phyloP scores from a whole-genome alignment of 345 rosid genomes.

The Acer yangbiense region DNA sequence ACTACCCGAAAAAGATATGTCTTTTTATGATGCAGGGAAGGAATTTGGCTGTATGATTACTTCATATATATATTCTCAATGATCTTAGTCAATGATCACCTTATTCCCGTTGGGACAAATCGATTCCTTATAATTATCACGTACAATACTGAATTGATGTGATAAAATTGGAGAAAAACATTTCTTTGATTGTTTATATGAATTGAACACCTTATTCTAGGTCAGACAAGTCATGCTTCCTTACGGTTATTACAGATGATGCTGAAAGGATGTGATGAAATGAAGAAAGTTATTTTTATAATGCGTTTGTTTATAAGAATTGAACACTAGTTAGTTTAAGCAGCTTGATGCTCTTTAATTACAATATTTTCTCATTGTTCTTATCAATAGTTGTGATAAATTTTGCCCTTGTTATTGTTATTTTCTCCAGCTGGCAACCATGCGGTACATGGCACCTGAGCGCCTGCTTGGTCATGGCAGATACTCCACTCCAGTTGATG shows the following conservation, averaged over 20 bases:
- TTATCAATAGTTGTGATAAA: not conserved
- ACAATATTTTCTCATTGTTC: not conserved
- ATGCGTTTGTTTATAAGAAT: not conserved
- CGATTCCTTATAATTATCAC: not conserved
- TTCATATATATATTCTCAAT: no score
- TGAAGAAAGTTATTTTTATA: not conserved
- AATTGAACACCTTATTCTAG: not conserved
- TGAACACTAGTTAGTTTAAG: not conserved
- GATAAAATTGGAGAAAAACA: not conserved
- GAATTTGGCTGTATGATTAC: no score
- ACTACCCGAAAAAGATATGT: no score
- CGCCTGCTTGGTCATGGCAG: conserved; percentile 5
- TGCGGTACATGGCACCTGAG: conserved; percentile 6
- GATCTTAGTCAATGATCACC: not conserved
- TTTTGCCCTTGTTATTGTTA: not conserved
- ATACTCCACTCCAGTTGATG: conserved; percentile 7
- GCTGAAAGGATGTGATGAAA: not conserved
- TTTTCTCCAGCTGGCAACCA: not conserved
- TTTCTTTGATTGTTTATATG: not conserved
- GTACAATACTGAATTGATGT: not conserved
- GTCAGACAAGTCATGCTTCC: not conserved
- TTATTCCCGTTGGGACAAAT: not conserved
- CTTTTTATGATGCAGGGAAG: not conserved
- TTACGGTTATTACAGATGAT: not conserved
- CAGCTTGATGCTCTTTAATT: not conserved